Evolutionary conservation across 345 rosid genomes (phyloP).

Genomic region (Aquilaria sinensis): DNA sequence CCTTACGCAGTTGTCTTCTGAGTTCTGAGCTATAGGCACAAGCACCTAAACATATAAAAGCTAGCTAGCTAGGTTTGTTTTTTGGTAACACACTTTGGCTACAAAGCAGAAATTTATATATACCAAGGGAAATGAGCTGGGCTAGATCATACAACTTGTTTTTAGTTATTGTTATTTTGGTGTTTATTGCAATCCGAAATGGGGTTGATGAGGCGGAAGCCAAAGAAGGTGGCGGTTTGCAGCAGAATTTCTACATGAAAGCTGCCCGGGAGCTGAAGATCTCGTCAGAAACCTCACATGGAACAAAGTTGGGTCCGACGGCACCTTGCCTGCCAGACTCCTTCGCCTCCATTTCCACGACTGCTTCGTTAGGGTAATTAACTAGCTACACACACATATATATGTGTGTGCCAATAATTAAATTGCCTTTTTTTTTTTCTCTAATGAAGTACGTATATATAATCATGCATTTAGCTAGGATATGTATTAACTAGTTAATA

Average conservation of each 20-base stretch:
- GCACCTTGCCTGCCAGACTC: conserved; percentile 40
- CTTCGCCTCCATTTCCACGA: conserved; percentile 59
- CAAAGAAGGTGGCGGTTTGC: conserved; percentile 15
- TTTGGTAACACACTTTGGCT: neutral
- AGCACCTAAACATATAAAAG: no score
- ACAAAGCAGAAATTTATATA: neutral
- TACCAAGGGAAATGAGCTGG: neutral
- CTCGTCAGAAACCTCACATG: conserved; percentile 29
- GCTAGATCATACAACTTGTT: conserved; percentile 2
- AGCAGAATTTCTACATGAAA: conserved; percentile 13
- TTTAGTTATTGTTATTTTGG: conserved; percentile 16
- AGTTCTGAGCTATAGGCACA: no score
- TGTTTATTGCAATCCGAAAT: conserved; percentile 4
- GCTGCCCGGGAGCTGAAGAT: conserved; percentile 33
- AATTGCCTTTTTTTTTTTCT: neutral
- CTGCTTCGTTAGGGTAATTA: conserved; percentile 50
- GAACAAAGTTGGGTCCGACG: conserved; percentile 20
- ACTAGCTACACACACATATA: neutral
- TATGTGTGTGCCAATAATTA: no score
- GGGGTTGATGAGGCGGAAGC: neutral
- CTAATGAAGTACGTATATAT: neutral
- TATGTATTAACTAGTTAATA: neutral
- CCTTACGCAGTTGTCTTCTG: no score
- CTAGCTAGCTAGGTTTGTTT: no score
- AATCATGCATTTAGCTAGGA: neutral